Base-by-base conservation (phyloP, 2,329 filamentous ascomycete species). In the Scorias spongiosa region DNA sequence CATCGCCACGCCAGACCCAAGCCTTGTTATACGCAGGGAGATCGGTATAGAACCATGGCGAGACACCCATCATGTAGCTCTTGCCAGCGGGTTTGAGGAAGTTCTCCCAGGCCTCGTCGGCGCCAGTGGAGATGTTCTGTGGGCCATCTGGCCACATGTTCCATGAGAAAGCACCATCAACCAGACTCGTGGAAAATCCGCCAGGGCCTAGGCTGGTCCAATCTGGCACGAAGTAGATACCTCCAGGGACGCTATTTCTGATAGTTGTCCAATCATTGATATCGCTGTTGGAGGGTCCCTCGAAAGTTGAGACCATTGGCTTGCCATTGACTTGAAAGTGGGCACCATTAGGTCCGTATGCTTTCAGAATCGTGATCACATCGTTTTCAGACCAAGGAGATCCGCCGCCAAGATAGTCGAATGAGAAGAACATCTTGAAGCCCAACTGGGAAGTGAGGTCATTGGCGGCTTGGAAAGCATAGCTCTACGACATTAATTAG, bases 1-100 rank as follows among this genome's bases (percentile, higher is more conserved):
- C 63, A 49, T 79, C 76, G n/a, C 74, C 72, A 14, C 68, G 66
- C 65, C 72, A 80, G 8, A 78, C 62, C 75, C 76, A 80, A 54
- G 77, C 75, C 60, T 79, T 80, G 34, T 63, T 57, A 50, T 68
- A 78, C 6, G 63, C 62, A 0, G 72, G 69, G 2, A 78, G 61
- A 46, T 75, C 71, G 41, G 76, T 77, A 57, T 56, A 71, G 55
- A 75, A 75, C 72, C 67, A 70, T 1, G 64, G 61, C 0, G 65
- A 68, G 1, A 63, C 64, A 28, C 63, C 63, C 65, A 59, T 57
- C 59, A 75, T 64, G 49, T 74, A 75, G 1, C 59, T 57, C 52
- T 70, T 72, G 3, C 60, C 61, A 7, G 50, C 52, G 3, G 70
- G 58, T 15, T 38, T 39, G 11, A 47, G 39, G 7, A 18, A 42